These are phyloP conservation scores for sorghum (Sorghum bicolor) DNA, from an alignment of 176 grass and related monocot genomes.

Conservation along the genomic window DNA sequence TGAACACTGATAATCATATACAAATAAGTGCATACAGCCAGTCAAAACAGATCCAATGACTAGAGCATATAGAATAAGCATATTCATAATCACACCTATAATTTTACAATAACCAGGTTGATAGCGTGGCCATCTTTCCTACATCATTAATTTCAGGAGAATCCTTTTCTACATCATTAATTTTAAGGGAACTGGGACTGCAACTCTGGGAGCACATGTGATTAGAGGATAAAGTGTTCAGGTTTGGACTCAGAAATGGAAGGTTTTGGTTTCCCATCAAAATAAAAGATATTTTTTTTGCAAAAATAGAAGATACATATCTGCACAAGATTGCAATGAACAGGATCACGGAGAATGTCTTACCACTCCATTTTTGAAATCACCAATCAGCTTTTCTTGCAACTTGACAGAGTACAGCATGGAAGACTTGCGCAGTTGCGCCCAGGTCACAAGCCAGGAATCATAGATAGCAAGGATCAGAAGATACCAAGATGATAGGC, in stretches of 20 bases:
- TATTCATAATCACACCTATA: not conserved
- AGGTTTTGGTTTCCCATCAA: not conserved
- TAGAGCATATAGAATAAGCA: not conserved
- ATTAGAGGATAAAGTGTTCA: not conserved
- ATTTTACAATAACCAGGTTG: not conserved
- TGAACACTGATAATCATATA: too few relatives aligned
- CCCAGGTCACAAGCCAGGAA: too few relatives aligned
- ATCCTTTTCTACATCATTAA: not conserved
- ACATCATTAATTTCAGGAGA: not conserved
- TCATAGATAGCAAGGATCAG: too few relatives aligned
- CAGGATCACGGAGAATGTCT: not conserved
- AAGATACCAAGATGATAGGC: too few relatives aligned
- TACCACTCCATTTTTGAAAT: slow-evolving; percentile 37
- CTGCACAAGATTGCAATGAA: not conserved
- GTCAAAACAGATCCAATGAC: not conserved
- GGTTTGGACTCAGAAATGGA: not conserved
- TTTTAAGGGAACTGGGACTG: not conserved
- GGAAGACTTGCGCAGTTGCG: too few relatives aligned
- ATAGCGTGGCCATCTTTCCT: not conserved
- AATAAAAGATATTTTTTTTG: not conserved
- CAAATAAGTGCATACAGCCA: too few relatives aligned
- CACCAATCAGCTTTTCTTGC: too few relatives aligned
- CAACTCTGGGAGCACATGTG: not conserved
- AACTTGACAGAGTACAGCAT: too few relatives aligned
- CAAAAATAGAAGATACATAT: not conserved